These are phyloP conservation scores for Agrocybe pediades DNA, from an alignment of 768 basidiomycete genomes.

Conservation along the genomic window DNA sequence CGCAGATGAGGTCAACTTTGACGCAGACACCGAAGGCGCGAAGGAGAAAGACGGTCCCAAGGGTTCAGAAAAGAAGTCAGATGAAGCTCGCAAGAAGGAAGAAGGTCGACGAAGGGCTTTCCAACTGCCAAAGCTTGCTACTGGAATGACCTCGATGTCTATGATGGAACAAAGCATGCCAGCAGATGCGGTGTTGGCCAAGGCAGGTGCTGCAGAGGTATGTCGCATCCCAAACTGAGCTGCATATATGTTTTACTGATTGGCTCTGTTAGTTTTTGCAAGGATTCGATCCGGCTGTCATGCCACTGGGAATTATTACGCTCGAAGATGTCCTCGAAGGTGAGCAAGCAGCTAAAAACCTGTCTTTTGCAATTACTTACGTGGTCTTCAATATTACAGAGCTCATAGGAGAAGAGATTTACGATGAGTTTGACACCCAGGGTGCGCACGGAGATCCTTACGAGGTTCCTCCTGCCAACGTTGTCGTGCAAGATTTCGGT, in stretches of 20 bases:
- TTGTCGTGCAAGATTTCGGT: constrained; percentile 2
- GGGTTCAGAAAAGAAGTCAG: not conserved
- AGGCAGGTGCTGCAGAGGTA: constrained; percentile 76
- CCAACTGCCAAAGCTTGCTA: constrained; percentile 39
- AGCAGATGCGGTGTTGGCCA: constrained; percentile 81
- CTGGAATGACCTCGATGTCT: constrained; percentile 45
- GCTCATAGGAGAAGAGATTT: constrained; percentile 91
- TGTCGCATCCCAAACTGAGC: constrained; percentile 15
- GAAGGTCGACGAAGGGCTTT: constrained; percentile 25
- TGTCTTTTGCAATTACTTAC: not conserved
- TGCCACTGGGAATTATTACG: constrained; percentile 90
- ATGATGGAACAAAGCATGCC: constrained; percentile 83
- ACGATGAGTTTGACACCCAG: constrained; percentile 86
- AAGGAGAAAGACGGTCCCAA: not conserved
- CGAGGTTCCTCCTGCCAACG: constrained; percentile 28
- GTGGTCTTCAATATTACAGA: constrained; percentile 43
- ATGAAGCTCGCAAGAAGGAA: constrained; percentile 5
- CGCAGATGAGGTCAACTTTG: constrained; percentile 22
- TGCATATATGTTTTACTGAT: not conserved
- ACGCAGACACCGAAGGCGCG: not conserved
- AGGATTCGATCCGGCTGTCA: constrained; percentile 77
- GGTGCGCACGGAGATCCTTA: constrained; percentile 61
- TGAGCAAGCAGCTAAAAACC: constrained; percentile 22
- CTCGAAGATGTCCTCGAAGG: constrained; percentile 93
- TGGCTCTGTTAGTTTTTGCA: constrained; percentile 69